A percentile compares a stretch with the other conserved stretches of the same genome.
Evolutionary conservation across 2,329 filamentous ascomycete genomes (phyloP).

Genomic region (Penicillium sp.): DNA sequence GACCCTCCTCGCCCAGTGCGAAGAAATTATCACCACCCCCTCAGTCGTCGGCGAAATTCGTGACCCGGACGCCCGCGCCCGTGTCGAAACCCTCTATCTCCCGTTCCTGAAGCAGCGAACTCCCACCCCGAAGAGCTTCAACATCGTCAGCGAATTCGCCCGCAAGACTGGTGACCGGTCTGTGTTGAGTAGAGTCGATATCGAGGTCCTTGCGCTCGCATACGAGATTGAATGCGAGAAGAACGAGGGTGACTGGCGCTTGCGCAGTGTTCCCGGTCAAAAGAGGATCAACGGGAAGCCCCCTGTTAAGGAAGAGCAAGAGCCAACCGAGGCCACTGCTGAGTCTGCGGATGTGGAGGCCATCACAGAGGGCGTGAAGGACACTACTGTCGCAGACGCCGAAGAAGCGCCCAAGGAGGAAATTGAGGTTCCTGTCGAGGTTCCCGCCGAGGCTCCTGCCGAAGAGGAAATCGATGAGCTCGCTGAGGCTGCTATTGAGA

Average conservation of each 20-base stretch:
- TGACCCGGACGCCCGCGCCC: slow-evolving; percentile 75
- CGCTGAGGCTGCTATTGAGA: slow-evolving; percentile 27
- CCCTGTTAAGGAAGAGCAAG: slow-evolving; percentile 49
- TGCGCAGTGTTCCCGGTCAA: slow-evolving; percentile 77
- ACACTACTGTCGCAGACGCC: slow-evolving; percentile 28
- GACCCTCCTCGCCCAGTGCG: slow-evolving; percentile 74
- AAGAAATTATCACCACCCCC: slow-evolving; percentile 79
- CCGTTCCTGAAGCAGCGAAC: slow-evolving; percentile 80
- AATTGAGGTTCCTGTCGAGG: slow-evolving; percentile 24
- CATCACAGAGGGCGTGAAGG: slow-evolving; percentile 32
- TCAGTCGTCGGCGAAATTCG: slow-evolving; percentile 85
- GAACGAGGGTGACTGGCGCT: slow-evolving; percentile 84
- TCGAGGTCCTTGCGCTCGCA: slow-evolving; percentile 83
- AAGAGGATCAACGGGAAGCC: slow-evolving; percentile 73
- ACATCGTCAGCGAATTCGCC: slow-evolving; percentile 80
- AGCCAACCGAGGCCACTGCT: slow-evolving; percentile 32
- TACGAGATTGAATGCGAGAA: slow-evolving; percentile 94
- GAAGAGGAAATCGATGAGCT: slow-evolving; percentile 23
- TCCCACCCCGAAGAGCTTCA: slow-evolving; percentile 75
- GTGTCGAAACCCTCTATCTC: slow-evolving; percentile 79
- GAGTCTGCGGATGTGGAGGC: slow-evolving; percentile 30
- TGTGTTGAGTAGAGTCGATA: slow-evolving; percentile 84
- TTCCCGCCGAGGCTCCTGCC: slow-evolving; percentile 19
- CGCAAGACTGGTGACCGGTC: slow-evolving; percentile 84
- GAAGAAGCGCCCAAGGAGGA: slow-evolving; percentile 25